Evolutionary conservation across 257 asterid species (phyloP), one percentile per base, ranked within the genome.

Genomic region (Buddleja alternifolia): DNA sequence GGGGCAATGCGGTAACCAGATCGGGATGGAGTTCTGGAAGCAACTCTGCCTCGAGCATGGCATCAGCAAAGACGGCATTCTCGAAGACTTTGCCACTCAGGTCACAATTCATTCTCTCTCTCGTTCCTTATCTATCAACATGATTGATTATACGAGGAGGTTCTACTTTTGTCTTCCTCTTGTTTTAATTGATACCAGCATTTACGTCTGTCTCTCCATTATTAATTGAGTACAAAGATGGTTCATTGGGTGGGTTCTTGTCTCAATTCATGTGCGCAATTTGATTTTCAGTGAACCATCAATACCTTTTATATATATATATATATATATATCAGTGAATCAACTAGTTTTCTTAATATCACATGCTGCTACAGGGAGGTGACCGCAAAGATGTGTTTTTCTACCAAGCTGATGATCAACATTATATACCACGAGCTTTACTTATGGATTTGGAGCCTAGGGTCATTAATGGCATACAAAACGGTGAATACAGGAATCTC

Each of bases 11-110:
- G 99, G 97, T 71, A 91, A 94, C 72, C 99, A 94, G 94, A 94
- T 91, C 85, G 99, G 99, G 11, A 94, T 94, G 99, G 99, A 94
- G 84, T 94, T 91, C 79, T 94, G 99, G 99, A 94, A 94, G 78
- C 99, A 94, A 85, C 99, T 94, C 51, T 94, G 97, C 69, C 97
- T 94, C 63, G 99, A 94, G 79, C 99, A 94, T 46, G 99, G 97
- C 71, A 94, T 94, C 63, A 94, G 95, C 77, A 94, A 86, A 76
- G 99, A 94, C 4, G 99, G 99, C 57, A 91, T 94, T 73, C 96
- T 94, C 54, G 97, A 94, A 77, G 99, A 94, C 50, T 94, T 94
- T 53, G 97, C 99, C 25, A 94, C 99, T 75, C 97, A 94, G 93
- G 98, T 93, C 5, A 1, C 5, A 1, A 1, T 29, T 29, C 34